phyloP scores from a whole-genome alignment of 2,329 filamentous ascomycete genomes.

The Nectriaceae sp. region DNA sequence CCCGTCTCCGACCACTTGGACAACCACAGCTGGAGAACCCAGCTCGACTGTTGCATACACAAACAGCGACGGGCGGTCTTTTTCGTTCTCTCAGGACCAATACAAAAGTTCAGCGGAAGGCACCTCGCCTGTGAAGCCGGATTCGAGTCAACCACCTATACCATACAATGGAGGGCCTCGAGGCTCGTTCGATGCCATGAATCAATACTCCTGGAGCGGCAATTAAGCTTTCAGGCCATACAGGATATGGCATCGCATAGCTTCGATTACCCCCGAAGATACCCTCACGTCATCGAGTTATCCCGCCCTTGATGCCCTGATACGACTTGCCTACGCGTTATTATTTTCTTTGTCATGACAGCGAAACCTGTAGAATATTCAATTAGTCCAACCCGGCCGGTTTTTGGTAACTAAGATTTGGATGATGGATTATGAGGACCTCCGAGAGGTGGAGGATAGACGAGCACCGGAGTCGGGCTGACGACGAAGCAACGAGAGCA shows the following conservation, averaged over 20 bases:
- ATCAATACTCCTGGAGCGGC: conserved; percentile 60
- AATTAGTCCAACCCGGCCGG: neutral
- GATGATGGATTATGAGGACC: neutral
- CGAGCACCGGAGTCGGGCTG: neutral
- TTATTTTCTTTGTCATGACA: neutral
- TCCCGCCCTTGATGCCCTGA: neutral
- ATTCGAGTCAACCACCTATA: conserved; percentile 38
- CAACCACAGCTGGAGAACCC: conserved; percentile 50
- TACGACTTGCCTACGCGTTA: neutral
- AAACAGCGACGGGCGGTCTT: conserved; percentile 48
- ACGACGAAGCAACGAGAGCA: no score
- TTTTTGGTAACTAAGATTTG: conserved; percentile 1
- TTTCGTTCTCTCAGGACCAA: conserved; percentile 49
- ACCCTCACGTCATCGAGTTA: neutral
- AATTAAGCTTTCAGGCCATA: conserved; percentile 35
- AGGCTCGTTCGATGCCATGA: conserved; percentile 51
- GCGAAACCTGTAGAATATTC: neutral
- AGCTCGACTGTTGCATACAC: conserved; percentile 48
- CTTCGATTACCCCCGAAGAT: no score
- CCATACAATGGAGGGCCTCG: conserved; percentile 43
- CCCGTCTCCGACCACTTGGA: conserved; percentile 53
- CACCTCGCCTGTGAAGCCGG: conserved; percentile 34
- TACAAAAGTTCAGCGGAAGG: conserved; percentile 41
- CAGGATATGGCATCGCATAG: no score
- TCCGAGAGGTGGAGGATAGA: neutral